Base-by-base conservation (phyloP, 2,329 filamentous ascomycete genomes). In the Pseudocercospora fuligena region DNA sequence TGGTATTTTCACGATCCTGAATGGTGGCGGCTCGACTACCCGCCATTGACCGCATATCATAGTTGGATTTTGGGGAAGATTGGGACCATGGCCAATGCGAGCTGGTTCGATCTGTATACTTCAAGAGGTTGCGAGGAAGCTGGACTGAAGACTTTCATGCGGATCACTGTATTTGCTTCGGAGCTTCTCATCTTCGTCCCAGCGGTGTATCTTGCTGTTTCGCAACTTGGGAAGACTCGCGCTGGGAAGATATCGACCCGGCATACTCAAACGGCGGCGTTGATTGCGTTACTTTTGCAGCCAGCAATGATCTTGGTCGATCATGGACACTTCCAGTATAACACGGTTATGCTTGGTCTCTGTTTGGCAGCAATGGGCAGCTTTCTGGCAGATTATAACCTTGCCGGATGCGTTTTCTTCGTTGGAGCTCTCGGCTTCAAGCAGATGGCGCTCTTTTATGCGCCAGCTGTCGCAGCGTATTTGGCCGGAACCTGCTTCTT, bases 1-100 rank as follows among this genome's bases (percentile, higher is more conserved):
- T 98, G 95, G 95, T 98, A 98, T 80, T 97, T 96, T 76, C 92
- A 98, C 78, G 94, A 98, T 78, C 83, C 97, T 56, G 86, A 94
- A 75, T 98, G 94, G 90, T 99, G 95, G 95, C 95, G 94, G 0
- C 86, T 99, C 72, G 95, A 99, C 81, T 99, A 98, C 79, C 95
- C 95, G 64, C 95, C 95, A 61, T 86, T 98, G 80, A 98, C 95
- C 61, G 95, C 95, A 61, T 98, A 98, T 81, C 95, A 99, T 80
- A 97, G 93, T 83, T 98, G 93, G 94, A 76, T 95, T n/a, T 82
- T 96, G 69, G 95, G 95, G 69, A 91, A 90, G 80, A 87, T 97
- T 73, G 95, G 95, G 59, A 85, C 88, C 61, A 78, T 89, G 33
- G 90, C 98, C 77, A 84, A 97, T 70, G 89, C 92, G 1, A 80